phyloP scores from a whole-genome alignment of 768 basidiomycete species.

The Inosperma sp. region DNA sequence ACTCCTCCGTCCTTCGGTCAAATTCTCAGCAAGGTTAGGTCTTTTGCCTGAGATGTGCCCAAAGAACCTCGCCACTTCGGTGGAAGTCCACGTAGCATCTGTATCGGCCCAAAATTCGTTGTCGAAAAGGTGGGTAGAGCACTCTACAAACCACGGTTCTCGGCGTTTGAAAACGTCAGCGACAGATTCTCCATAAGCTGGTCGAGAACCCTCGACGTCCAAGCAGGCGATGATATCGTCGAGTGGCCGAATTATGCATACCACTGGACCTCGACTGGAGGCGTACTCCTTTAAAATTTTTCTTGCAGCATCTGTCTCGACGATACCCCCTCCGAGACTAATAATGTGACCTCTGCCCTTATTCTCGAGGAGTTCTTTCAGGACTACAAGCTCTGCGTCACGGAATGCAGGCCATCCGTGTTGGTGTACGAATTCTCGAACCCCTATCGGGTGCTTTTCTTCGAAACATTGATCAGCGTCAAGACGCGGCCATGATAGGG shows the following conservation, averaged over 20 bases:
- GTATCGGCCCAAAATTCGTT: conserved; percentile 53
- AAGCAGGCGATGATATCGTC: conserved; percentile 82
- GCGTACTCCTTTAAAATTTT: conserved; percentile 66
- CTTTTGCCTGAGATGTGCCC: conserved; percentile 71
- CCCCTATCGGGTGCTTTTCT: conserved; percentile 50
- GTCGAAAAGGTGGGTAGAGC: conserved; percentile 76
- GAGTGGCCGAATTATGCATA: conserved; percentile 77
- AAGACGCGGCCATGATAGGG: conserved; percentile 65
- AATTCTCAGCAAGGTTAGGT: conserved; percentile 58
- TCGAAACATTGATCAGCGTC: conserved; percentile 86
- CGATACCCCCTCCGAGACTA: conserved; percentile 91
- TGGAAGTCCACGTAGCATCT: conserved; percentile 37
- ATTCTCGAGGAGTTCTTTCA: conserved; percentile 63
- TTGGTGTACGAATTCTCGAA: conserved; percentile 74
- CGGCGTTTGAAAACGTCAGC: conserved; percentile 80
- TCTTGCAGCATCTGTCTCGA: conserved; percentile 77
- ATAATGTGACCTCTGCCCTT: conserved; percentile 63
- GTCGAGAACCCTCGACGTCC: conserved; percentile 67
- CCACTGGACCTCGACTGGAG: conserved; percentile 61
- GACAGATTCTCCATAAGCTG: conserved; percentile 85
- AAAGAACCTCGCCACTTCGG: conserved; percentile 84
- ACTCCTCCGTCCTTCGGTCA: conserved; percentile 55
- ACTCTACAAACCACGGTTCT: conserved; percentile 81
- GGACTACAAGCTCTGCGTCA: conserved; percentile 62
- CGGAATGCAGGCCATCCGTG: conserved; percentile 92